phyloP scores from a whole-genome alignment of 2,329 filamentous ascomycete species.

The Stagonosporopsis cucurbitacearum region DNA sequence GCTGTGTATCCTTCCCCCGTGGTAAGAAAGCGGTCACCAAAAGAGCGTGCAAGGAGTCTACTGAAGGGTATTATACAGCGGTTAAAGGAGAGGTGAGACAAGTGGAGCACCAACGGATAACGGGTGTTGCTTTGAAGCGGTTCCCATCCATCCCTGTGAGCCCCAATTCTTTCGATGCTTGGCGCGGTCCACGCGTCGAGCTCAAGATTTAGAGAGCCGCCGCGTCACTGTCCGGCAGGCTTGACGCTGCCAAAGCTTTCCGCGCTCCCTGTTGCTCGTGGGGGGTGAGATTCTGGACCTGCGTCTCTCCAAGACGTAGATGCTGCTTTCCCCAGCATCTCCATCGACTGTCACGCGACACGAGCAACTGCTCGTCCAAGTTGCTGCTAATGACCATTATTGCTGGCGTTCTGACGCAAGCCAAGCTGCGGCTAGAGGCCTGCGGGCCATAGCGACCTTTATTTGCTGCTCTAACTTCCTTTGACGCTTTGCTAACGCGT shows the following conservation, averaged over 20 bases:
- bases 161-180: constrained; percentile 13
- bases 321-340: neutral
- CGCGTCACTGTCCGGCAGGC: constrained; percentile 10
- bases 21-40: neutral
- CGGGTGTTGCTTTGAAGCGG: constrained; percentile 9
- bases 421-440: constrained; percentile 6
- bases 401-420: constrained; percentile 9
- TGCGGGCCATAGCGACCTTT: neutral
- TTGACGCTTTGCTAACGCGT: neutral
- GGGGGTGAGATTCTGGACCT: neutral
- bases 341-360: constrained; percentile 10
- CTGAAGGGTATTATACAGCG: constrained; percentile 1
- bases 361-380: neutral
- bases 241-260: constrained; percentile 4
- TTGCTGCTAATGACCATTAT: neutral
- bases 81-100: constrained; percentile 16
- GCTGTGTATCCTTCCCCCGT: constrained; percentile 2
- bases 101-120: constrained; percentile 13
- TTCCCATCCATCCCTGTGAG: constrained; percentile 13
- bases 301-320: neutral
- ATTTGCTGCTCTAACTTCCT: neutral
- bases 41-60: constrained; percentile 1
- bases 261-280: neutral
- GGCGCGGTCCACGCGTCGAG: constrained; percentile 15
- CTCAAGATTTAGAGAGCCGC: constrained; percentile 10